Evolutionary conservation across 495 filamentous ascomycete genomes (phyloP), one percentile per base, ranked within the genome.

Genomic region (Neurospora sp.): DNA sequence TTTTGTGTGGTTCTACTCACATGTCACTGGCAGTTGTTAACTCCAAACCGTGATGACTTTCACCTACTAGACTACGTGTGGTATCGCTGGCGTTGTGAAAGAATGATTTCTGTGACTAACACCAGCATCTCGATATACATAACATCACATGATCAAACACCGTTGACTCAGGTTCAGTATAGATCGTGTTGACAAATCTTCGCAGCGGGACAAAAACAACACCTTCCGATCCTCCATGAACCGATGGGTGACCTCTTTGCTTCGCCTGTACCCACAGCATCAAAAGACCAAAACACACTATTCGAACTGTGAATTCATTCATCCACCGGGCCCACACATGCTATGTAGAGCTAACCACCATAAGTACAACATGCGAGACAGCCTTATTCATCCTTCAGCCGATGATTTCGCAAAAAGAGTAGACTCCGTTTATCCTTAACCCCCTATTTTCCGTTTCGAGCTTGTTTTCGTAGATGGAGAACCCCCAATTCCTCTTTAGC

Each of bases 391-490:
- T 17, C 27, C 53, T 31, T 65, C 27, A 44, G 69, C 53, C 53
- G 53, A 65, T 35, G n/a, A 35, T 48, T 20, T 59, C 37, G 39
- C 27, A 70, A 70, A 70, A 48, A 20, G 27, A 22, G 40, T 31
- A 40, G 44, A 70, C 40, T 70, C 69, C 69, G 40, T 65, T 65
- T 65, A 65, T 65, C 53, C 53, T 65, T 65, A 37, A 65, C 53
- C 53, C 53, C 53, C 27, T 65, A 31, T 65, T 65, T 65, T 37
- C 53, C 53, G 53, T 65, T 65, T 65, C 53, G 53, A 65, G 27
- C 53, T 65, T 65, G 53, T 65, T 65, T 65, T 65, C 53, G 27
- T 65, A 65, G 53, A 65, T 65, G 27, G 53, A 71, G 70, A 71
- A 53, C 31, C 70, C 38, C 42, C 31, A 10, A 69, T 65, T 40